Base-by-base conservation (phyloP, 2,329 filamentous ascomycete genomes). In the Trichophyton rubrum region DNA sequence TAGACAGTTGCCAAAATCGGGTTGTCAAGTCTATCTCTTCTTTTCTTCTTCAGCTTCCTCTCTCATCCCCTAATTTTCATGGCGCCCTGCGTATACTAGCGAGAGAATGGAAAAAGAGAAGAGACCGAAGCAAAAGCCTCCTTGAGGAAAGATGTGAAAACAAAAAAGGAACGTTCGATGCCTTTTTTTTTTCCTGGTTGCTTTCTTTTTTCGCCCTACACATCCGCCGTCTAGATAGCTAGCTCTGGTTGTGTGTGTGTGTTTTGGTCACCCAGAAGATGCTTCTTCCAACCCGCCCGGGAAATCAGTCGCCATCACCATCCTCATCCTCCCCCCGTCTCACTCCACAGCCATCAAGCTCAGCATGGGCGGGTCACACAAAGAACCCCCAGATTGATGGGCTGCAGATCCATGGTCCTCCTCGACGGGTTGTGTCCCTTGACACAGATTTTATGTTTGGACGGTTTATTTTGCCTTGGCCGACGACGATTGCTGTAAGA, bases 391-490 rank as follows among this genome's bases (percentile, higher is more conserved):
- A 53, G 49, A 15, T 30, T 30, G 49, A 53, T 53, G 49, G 49
- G 49, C 49, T 53, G 49, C 24, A 53, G 49, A 53, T 53, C 49
- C 49, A 53, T 33, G 49, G 49, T 53, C 49, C 49, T 53, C 49
- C 49, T 24, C 24, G 27, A 30, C 22, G 49, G 22, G 13, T 53
- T 43, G 33, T 22, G 45, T 51, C 11, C 45, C 45, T 51, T 24
- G 11, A 53, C 47, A 30, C 22, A 53, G 20, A 27, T 53, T 53
- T 27, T 24, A 47, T 53, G 47, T 33, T 53, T 22, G 24, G 47
- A 30, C 22, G 49, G 49, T 53, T 33, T 13, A 5, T 53, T 53
- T 33, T 13, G 49, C 27, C 24, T 53, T 22, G 33, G 22, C 11
- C 24, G 1, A 6, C 49, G 8, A 7, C 49, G 22, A 53, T 30